phyloP scores from a whole-genome alignment of 495 filamentous ascomycete species.

The Sphaerosporella brunnea region DNA sequence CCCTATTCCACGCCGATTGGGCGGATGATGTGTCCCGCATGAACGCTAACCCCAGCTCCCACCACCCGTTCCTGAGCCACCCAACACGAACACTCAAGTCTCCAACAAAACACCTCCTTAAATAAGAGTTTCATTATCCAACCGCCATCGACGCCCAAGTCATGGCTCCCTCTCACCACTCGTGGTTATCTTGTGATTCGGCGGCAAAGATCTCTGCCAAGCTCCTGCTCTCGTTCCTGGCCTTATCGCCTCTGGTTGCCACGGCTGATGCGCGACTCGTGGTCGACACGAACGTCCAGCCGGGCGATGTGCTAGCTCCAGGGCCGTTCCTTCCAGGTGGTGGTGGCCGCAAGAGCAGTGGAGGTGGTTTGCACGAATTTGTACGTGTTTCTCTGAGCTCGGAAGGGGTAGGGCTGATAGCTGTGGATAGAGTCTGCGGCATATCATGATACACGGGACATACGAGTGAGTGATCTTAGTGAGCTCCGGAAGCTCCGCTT shows the following conservation, averaged over 20 bases:
- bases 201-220: conserved; percentile 5
- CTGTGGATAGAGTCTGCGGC: conserved; percentile 37
- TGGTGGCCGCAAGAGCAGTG: background rate
- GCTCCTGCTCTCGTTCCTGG: conserved; percentile 6
- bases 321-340: conserved; percentile 3
- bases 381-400: too few species aligned
- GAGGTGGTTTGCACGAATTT: conserved; percentile 2
- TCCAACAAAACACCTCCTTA: too few species aligned
- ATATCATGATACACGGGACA: conserved; percentile 81
- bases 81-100: too few species aligned
- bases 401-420: too few species aligned
- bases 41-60: too few species aligned
- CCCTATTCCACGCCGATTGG: too few species aligned
- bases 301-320: conserved; percentile 3
- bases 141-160: too few species aligned
- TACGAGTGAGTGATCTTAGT: conserved; percentile 21
- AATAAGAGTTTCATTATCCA: too few species aligned
- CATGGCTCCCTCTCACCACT: conserved; percentile 2
- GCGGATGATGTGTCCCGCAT: too few species aligned
- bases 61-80: too few species aligned
- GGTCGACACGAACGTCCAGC: background rate
- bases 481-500: background rate
- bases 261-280: background rate
- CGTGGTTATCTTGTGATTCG: background rate
- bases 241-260: conserved; percentile 2